Conservation (phyloP, 495 filamentous ascomycete genomes). For the Venustampulla echinocandica region DNA sequence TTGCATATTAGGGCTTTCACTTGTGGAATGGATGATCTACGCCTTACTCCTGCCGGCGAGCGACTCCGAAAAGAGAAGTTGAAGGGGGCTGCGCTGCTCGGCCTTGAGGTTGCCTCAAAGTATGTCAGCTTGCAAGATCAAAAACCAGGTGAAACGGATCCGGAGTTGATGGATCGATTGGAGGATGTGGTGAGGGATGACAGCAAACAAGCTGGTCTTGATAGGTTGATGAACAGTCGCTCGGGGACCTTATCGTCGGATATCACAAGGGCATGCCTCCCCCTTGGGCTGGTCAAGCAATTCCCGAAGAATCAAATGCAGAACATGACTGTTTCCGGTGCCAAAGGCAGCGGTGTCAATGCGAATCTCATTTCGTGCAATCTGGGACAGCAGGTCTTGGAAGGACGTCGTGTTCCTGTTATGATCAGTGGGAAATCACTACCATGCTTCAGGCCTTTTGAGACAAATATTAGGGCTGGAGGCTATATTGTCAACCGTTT, state of each 20-base stretch:
- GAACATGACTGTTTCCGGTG: constrained; percentile 93
- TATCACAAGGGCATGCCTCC: constrained; percentile 71
- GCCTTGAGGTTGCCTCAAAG: constrained; percentile 73
- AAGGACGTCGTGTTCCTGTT: constrained; percentile 87
- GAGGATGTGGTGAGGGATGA: constrained; percentile 89
- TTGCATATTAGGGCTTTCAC: constrained; percentile 90
- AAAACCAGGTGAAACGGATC: constrained; percentile 46
- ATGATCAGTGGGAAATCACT: constrained; percentile 98
- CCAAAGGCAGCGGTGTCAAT: constrained; percentile 88
- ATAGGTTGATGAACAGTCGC: constrained; percentile 71
- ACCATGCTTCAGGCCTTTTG: constrained; percentile 88
- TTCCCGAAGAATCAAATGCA: constrained; percentile 99
- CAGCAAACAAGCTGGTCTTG: constrained; percentile 77
- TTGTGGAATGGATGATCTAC: constrained; percentile 94
- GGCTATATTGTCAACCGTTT: constrained; percentile 94
- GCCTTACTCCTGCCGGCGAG: constrained; percentile 77
- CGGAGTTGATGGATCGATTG: constrained; percentile 63
- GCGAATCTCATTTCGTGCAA: constrained; percentile 97
- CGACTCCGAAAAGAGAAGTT: constrained; percentile 59
- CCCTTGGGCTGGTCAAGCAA: constrained; percentile 71
- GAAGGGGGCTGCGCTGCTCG: constrained; percentile 59
- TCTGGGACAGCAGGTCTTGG: constrained; percentile 91
- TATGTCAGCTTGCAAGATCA: constrained; percentile 80
- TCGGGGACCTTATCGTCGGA: constrained; percentile 65
- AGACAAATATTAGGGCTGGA: constrained; percentile 81